Evolutionary conservation across 805 yeast genomes (phyloP).

Genomic region (Groenewaldozyma salmanticensis): DNA sequence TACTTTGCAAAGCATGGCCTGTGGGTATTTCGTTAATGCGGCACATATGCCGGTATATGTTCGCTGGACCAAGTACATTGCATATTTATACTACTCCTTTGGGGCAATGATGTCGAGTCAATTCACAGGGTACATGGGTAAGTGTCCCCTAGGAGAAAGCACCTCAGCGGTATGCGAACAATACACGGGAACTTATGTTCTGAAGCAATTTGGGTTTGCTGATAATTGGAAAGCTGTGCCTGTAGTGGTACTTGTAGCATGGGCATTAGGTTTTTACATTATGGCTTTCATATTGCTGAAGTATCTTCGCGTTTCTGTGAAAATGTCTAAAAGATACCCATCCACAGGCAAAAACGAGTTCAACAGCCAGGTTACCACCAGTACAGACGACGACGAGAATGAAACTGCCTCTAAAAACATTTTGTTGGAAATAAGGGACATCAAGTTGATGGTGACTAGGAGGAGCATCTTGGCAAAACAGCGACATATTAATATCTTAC

Average conservation of each 20-base stretch:
- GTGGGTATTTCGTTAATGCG: constrained; percentile 74
- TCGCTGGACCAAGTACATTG: constrained; percentile 70
- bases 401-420: constrained; percentile 19
- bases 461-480: constrained; percentile 9
- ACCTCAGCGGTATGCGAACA: constrained; percentile 34
- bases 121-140: constrained; percentile 51
- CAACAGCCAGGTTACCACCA: constrained; percentile 1
- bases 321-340: constrained; percentile 34
- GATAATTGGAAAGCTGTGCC: constrained; percentile 59
- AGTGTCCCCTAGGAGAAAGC: constrained; percentile 36
- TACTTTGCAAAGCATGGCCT: constrained; percentile 66
- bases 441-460: constrained; percentile 16
- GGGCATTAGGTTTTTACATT: constrained; percentile 45
- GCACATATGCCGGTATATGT: constrained; percentile 74
- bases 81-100: constrained; percentile 70
- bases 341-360: constrained; percentile 7
- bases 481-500: constrained; percentile 30
- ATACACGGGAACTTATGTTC: constrained; percentile 45
- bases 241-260: constrained; percentile 46
- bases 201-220: constrained; percentile 52
- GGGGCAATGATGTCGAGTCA: constrained; percentile 60
- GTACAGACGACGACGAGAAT: constrained; percentile 1
- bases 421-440: too few species aligned
- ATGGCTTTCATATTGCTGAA: constrained; percentile 40
- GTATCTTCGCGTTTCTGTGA: constrained; percentile 41